Evolutionary conservation across 805 yeast species (phyloP).

Genomic region (Saccharomycopsis fibuligera): DNA sequence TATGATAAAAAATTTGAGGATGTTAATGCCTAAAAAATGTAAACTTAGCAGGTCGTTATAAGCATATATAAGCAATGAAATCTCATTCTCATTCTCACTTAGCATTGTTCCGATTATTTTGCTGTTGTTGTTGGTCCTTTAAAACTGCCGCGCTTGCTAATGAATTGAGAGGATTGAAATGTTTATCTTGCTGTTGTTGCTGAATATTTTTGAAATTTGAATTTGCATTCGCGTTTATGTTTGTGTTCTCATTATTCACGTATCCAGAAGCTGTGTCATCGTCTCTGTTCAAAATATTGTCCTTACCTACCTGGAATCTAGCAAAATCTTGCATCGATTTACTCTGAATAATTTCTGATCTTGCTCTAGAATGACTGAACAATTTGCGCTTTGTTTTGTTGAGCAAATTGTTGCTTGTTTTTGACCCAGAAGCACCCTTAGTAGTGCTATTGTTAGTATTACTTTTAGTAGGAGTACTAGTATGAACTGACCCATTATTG

Average conservation of each 20-base stretch:
- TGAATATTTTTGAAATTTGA: not conserved
- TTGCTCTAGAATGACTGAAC: slow-evolving; percentile 11
- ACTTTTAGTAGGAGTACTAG: not conserved
- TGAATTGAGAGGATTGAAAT: not conserved
- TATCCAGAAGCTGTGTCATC: not conserved
- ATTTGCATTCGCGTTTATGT: not conserved
- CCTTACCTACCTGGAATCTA: not conserved
- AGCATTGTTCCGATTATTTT: not conserved
- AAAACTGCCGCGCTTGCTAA: slow-evolving; percentile 2
- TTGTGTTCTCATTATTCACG: too few species aligned
- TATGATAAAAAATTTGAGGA: too few species aligned
- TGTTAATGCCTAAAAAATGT: too few species aligned
- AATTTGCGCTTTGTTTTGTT: slow-evolving; percentile 3
- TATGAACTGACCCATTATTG: not conserved
- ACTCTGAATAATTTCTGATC: not conserved
- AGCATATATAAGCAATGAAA: not conserved
- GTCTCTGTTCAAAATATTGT: not conserved
- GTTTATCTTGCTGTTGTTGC: not conserved
- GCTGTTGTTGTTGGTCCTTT: not conserved
- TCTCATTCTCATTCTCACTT: not conserved
- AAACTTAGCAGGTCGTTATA: not conserved
- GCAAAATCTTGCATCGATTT: not conserved
- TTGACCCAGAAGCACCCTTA: not conserved
- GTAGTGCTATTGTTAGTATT: not conserved
- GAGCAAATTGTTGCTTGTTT: not conserved